Evolutionary conservation across 345 rosid species (phyloP).

Genomic region (Gossypium arboreum): DNA sequence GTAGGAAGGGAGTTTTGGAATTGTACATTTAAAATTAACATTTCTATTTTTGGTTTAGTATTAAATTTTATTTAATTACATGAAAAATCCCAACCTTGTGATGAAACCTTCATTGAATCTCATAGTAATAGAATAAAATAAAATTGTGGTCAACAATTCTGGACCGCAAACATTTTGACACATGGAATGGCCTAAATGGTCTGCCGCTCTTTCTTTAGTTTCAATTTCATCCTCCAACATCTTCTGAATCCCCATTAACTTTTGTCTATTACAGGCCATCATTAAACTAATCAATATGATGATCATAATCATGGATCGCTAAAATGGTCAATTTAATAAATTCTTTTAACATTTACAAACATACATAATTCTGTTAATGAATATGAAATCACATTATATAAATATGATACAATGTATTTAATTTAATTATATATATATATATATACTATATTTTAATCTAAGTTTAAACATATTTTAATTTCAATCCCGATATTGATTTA

Average conservation of each 20-base stretch:
- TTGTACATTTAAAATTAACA: no score
- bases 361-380: no score
- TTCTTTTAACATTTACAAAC: no score
- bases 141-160: slow-evolving; percentile 16
- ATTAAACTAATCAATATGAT: slow-evolving; percentile 25
- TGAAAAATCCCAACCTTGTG: background rate
- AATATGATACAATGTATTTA: no score
- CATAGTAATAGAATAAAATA: background rate
- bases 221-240: background rate
- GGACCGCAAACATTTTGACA: slow-evolving; percentile 21
- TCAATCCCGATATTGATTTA: no score
- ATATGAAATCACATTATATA: no score
- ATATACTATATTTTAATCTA: no score
- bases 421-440: no score
- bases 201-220: slow-evolving; percentile 8
- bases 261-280: slow-evolving; percentile 8
- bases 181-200: slow-evolving; percentile 9
- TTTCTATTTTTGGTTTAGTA: background rate
- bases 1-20: no score
- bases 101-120: background rate
- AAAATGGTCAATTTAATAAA: background rate
- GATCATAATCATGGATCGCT: background rate
- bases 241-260: background rate
- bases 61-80: background rate
- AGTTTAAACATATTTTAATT: no score